Evolutionary conservation across 2,329 filamentous ascomycete species (phyloP).

Genomic region (Fusarium sp.): DNA sequence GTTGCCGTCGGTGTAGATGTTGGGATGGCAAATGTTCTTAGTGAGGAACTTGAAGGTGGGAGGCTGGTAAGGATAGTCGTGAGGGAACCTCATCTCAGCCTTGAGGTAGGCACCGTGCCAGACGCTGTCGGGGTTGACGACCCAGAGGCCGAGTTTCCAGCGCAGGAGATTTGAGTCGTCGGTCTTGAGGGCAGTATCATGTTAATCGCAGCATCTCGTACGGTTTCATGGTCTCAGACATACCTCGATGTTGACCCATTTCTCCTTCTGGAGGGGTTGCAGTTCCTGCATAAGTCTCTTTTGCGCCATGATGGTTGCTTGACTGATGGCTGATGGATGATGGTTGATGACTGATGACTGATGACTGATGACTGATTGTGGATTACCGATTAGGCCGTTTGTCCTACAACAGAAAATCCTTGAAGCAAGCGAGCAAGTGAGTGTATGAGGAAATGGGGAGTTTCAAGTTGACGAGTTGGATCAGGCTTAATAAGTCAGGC

Average conservation of each 20-base stretch:
- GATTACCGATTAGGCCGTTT: neutral
- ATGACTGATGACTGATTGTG: neutral
- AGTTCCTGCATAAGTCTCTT: conserved; percentile 92
- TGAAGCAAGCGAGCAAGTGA: conserved; percentile 12
- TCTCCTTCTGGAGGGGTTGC: conserved; percentile 85
- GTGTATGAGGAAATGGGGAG: neutral
- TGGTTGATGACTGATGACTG: neutral
- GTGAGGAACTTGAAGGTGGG: conserved; percentile 87
- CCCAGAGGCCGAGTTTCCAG: conserved; percentile 91
- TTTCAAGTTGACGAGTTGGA: conserved; percentile 21
- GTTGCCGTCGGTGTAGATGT: conserved; percentile 90
- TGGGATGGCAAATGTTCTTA: conserved; percentile 87
- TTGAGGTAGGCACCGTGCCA: conserved; percentile 96
- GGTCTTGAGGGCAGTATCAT: conserved; percentile 62
- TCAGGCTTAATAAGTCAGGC: conserved; percentile 46
- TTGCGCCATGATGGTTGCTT: conserved; percentile 61
- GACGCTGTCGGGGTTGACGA: conserved; percentile 90
- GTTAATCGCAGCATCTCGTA: conserved; percentile 10
- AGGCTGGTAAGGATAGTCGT: conserved; percentile 90
- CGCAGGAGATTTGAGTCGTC: conserved; percentile 86
- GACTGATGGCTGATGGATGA: neutral
- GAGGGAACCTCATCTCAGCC: conserved; percentile 87
- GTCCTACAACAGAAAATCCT: conserved; percentile 8
- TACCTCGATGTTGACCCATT: conserved; percentile 93
- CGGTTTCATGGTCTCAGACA: conserved; percentile 48